Evolutionary conservation across 768 basidiomycete species (phyloP), one percentile per base, ranked within the genome.

Genomic region (Porpolomopsis calyptriformis): DNA sequence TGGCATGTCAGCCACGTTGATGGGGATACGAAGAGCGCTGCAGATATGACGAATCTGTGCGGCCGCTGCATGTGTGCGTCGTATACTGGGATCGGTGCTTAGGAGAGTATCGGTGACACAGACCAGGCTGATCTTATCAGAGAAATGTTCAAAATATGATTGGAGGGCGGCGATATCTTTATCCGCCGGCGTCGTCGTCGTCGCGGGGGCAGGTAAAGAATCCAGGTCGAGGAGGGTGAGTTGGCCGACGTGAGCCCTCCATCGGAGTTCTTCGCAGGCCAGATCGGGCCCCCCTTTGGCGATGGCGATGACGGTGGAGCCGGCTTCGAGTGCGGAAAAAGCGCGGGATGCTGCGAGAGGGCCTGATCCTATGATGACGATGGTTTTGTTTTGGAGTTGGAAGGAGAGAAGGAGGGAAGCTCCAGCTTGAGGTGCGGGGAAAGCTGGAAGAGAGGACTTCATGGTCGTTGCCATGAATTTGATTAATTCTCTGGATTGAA

Each of bases 1-100:
- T 1, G 88, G 85, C 57, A 84, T 77, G 61, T 97, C 94, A 1
- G 91, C 78, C n/a, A 84, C 74, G 56, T 93, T 97, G 53, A 91
- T 70, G 1, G 80, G 83, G 47, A 94, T 79, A 45, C 77, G 73
- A 22, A 74, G 72, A 1, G 64, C 49, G 26, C 61, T 67, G 54
- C 84, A 85, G 2, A 78, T 57, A 12, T 59, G 54, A 45, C 78
- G 74, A 29, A 96, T 70, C 4, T 66, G 62, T 36, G 65, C 63
- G 1, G 86, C 85, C 2, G 85, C 84, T 1, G 56, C 56, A 26
- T 62, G 64, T 7, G 59, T 67, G 9, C 80, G 76, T 37, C 67
- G 68, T 19, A 61, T 55, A 0, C 57, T 74, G 36, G 66, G 68
- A 44, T 50, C 27, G 19, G 47, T 23, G 24, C 65, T 55, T 16